Conservation (phyloP, 1,284 basidiomycete genomes). For the Rhodotorula glutinis region DNA sequence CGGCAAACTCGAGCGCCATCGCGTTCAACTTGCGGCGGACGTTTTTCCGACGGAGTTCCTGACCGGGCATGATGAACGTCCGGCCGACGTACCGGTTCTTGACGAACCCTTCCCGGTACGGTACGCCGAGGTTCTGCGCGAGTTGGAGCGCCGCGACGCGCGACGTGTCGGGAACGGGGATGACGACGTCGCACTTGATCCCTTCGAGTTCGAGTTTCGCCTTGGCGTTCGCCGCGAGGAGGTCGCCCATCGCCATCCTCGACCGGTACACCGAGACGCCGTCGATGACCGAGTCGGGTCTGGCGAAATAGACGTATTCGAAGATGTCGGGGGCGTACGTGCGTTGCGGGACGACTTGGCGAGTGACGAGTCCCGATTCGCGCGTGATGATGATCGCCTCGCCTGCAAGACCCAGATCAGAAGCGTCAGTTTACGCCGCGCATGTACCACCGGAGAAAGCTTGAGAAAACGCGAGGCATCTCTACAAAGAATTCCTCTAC, state of each 20-base stretch:
- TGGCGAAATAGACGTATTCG: constrained; percentile 91
- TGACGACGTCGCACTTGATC: constrained; percentile 85
- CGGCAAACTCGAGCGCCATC: constrained; percentile 96
- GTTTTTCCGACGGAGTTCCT: constrained; percentile 89
- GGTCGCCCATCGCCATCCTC: constrained; percentile 99
- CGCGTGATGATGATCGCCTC: constrained; percentile 91
- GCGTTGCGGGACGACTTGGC: constrained; percentile 66
- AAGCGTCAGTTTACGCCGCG: constrained; percentile 6
- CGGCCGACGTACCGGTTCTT: constrained; percentile 98
- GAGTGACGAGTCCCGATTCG: constrained; percentile 63
- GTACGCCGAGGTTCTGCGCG: constrained; percentile 83
- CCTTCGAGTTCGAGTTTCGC: constrained; percentile 46
- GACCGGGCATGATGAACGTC: constrained; percentile 99
- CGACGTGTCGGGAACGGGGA: constrained; percentile 96
- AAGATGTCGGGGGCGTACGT: constrained; percentile 97
- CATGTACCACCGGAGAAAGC: no score
- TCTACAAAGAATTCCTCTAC: neutral
- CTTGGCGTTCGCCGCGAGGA: constrained; percentile 63
- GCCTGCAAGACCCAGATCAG: no score
- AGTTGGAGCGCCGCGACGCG: constrained; percentile 93
- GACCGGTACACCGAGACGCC: constrained; percentile 96
- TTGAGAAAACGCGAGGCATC: no score
- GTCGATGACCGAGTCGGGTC: constrained; percentile 96
- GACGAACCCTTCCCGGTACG: constrained; percentile 97
- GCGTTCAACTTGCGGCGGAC: constrained; percentile 95